phyloP scores from a whole-genome alignment of 1,284 basidiomycete genomes.

The Takashimella tepidaria region DNA sequence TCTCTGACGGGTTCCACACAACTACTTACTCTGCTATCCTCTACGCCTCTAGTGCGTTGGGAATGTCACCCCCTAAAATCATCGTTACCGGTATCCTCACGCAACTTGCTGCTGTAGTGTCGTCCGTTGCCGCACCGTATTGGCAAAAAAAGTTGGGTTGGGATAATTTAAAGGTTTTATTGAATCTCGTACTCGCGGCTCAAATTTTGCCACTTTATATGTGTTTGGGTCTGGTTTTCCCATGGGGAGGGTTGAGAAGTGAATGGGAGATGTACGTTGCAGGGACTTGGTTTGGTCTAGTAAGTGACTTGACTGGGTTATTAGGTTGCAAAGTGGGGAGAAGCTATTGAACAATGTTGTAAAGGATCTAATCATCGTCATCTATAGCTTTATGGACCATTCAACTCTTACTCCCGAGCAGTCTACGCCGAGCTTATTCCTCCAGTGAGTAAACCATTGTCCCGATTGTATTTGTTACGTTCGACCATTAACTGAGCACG shows the following conservation, averaged over 20 bases:
- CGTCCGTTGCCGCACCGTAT: conserved; percentile 39
- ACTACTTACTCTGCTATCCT: conserved; percentile 43
- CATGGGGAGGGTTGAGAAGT: conserved; percentile 63
- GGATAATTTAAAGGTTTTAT: conserved; percentile 63
- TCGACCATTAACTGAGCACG: background rate
- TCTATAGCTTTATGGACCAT: conserved; percentile 44
- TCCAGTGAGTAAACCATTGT: conserved; percentile 35
- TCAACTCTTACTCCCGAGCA: conserved; percentile 44
- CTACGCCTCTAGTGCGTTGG: conserved; percentile 44
- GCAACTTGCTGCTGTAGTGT: conserved; percentile 42
- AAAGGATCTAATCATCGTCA: conserved; percentile 1
- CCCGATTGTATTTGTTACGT: no score
- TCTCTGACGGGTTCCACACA: conserved; percentile 63
- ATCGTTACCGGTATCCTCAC: conserved; percentile 48
- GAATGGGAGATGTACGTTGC: conserved; percentile 77
- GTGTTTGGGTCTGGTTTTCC: conserved; percentile 66
- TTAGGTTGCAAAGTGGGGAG: background rate
- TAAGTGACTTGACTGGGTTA: conserved; percentile 11
- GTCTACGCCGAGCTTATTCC: conserved; percentile 47
- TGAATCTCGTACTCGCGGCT: conserved; percentile 62
- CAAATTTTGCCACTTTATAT: conserved; percentile 73
- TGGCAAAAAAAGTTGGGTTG: conserved; percentile 51
- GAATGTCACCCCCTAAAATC: conserved; percentile 49
- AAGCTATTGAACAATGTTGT: background rate
- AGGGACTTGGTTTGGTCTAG: conserved; percentile 70